A percentile compares a stretch with the other conserved stretches of the same genome.
phyloP scores from a whole-genome alignment of 495 filamentous ascomycete species.

The Penicillium angulare region DNA sequence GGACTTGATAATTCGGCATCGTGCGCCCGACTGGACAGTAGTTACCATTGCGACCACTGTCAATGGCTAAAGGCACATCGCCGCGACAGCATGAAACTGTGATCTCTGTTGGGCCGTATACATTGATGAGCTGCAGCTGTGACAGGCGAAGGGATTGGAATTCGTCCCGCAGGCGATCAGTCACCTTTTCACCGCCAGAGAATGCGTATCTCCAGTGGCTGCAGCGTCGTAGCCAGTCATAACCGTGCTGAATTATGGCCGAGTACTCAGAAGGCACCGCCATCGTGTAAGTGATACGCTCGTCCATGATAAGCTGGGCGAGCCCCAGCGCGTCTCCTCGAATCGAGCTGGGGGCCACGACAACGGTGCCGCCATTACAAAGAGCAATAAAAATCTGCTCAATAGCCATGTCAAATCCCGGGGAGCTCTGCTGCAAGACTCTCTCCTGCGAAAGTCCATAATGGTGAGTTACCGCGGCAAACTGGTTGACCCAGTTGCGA shows the following conservation, averaged over 20 bases:
- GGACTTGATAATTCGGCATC: constrained; percentile 38
- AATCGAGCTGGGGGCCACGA: constrained; percentile 8
- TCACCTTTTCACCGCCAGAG: constrained; percentile 3
- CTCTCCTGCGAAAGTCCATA: not conserved
- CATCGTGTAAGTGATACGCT: constrained; percentile 28
- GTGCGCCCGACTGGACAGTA: constrained; percentile 24
- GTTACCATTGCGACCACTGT: not conserved
- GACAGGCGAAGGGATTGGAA: not conserved
- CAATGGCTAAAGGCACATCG: not conserved
- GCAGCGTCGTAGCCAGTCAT: not conserved
- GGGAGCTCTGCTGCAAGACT: not conserved
- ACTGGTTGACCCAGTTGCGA: not conserved
- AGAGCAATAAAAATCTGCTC: not conserved
- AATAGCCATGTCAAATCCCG: not conserved
- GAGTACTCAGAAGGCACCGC: constrained; percentile 35
- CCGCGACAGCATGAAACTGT: not conserved
- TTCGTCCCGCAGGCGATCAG: constrained; percentile 4
- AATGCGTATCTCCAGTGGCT: not conserved
- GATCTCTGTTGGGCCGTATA: not conserved
- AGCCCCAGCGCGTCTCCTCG: constrained; percentile 23
- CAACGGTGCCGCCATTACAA: constrained; percentile 25
- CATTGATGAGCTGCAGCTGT: not conserved
- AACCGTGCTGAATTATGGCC: constrained; percentile 18
- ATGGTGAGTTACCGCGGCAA: too few species aligned
- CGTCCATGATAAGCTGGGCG: constrained; percentile 20